Evolutionary conservation across 805 yeast species (phyloP).

Genomic region (Hanseniaspora pseudoguilliermondii): DNA sequence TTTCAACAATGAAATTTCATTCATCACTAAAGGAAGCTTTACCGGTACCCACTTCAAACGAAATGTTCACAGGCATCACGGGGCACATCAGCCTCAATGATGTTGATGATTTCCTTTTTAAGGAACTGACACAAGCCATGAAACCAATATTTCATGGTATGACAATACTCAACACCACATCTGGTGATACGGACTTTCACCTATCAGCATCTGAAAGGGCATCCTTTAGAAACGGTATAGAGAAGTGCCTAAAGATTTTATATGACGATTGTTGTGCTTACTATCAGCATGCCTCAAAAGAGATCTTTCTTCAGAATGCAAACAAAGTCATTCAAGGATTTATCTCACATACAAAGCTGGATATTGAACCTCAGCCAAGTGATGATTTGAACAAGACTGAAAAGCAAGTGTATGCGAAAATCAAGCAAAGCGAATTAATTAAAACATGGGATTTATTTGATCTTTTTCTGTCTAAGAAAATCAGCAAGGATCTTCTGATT

Average conservation of each 20-base stretch:
- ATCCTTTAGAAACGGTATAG: neutral
- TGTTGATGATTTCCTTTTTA: neutral
- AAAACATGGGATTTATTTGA: neutral
- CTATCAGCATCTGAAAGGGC: neutral
- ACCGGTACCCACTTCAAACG: neutral
- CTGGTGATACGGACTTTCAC: neutral
- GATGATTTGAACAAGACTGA: neutral
- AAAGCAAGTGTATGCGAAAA: neutral
- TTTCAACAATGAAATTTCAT: neutral
- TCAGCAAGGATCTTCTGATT: neutral
- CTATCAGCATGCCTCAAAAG: neutral
- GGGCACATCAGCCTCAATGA: neutral
- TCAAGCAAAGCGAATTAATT: neutral
- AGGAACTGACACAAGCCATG: neutral
- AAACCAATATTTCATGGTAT: neutral
- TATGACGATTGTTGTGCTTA: neutral
- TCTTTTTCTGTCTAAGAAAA: neutral
- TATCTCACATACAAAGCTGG: neutral
- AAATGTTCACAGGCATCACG: neutral
- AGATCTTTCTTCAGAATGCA: neutral
- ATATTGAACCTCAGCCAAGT: neutral
- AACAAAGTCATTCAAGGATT: conserved; percentile 4
- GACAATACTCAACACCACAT: neutral
- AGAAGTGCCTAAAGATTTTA: neutral
- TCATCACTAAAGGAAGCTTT: neutral